These are phyloP conservation scores for Emergomyces africanus DNA, from an alignment of 2,329 filamentous ascomycete genomes.

Conservation along the genomic window DNA sequence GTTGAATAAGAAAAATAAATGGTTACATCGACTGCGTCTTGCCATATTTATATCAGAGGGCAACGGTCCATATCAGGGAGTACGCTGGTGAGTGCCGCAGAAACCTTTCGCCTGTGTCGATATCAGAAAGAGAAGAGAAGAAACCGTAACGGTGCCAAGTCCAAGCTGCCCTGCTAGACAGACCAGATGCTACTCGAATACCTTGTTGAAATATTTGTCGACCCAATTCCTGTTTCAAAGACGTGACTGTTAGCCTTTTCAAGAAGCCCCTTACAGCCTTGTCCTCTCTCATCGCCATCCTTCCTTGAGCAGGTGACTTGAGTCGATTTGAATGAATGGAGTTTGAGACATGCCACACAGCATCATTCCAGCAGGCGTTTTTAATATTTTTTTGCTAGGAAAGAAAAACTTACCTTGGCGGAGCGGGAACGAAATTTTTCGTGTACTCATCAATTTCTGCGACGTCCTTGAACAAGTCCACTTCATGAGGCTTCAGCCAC, in stretches of 20 bases:
- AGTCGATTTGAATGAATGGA: neutral
- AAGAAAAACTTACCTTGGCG: conserved; percentile 37
- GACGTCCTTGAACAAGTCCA: conserved; percentile 50
- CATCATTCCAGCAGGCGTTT: neutral
- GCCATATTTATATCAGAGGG: neutral
- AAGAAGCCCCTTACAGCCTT: neutral
- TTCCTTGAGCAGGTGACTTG: too few species aligned
- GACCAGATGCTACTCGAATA: conserved; percentile 9
- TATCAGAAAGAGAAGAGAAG: neutral
- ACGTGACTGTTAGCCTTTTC: neutral
- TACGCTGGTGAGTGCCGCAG: neutral
- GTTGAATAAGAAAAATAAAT: neutral
- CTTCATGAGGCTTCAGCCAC: conserved; percentile 43
- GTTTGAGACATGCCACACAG: neutral
- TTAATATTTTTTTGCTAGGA: neutral
- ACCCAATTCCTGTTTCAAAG: conserved; percentile 1
- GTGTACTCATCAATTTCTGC: conserved; percentile 58
- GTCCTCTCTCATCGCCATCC: neutral
- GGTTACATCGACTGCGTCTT: neutral
- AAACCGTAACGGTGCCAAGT: neutral
- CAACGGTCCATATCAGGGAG: neutral
- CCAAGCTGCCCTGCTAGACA: neutral
- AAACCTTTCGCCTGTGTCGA: neutral
- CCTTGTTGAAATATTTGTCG: conserved; percentile 9
- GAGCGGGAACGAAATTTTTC: conserved; percentile 42